Evolutionary conservation across 176 grass and related monocot genomes (phyloP).

Genomic region (Avena insularis): DNA sequence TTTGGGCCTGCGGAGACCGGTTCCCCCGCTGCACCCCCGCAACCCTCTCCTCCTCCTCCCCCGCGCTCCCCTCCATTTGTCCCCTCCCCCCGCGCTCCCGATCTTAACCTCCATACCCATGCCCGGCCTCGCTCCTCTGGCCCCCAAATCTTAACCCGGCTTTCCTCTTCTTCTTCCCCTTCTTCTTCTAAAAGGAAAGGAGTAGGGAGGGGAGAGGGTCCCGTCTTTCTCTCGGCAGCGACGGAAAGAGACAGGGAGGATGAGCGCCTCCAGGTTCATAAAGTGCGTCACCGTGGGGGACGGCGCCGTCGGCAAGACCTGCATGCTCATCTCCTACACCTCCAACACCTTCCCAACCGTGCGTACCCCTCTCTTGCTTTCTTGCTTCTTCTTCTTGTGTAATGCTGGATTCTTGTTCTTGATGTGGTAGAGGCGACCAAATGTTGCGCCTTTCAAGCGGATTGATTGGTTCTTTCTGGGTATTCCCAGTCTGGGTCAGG

Average conservation of each 20-base stretch:
- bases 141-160: slow-evolving; percentile 1
- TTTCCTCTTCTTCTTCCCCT: not conserved
- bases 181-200: not conserved
- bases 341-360: slow-evolving; percentile 77
- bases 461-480: not conserved
- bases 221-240: not conserved
- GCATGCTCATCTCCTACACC: slow-evolving; percentile 83
- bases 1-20: slow-evolving; percentile 59
- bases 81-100: slow-evolving; percentile 29
- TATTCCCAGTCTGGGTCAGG: not conserved
- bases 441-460: slow-evolving; percentile 2
- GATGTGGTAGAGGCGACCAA: not conserved
- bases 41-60: slow-evolving; percentile 41
- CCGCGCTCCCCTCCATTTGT: slow-evolving; percentile 56
- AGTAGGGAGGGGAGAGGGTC: not conserved
- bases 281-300: slow-evolving; percentile 81
- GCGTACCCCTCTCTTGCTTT: not conserved
- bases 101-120: slow-evolving; percentile 42
- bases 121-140: slow-evolving; percentile 18
- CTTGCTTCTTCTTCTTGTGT: not conserved
- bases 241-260: slow-evolving; percentile 42
- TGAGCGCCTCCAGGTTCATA: slow-evolving; percentile 80
- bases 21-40: slow-evolving; percentile 40
- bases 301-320: slow-evolving; percentile 79
- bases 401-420: not conserved